These are phyloP conservation scores for Claviceps sp. DNA, from an alignment of 2,329 filamentous ascomycete species.

Conservation along the genomic window DNA sequence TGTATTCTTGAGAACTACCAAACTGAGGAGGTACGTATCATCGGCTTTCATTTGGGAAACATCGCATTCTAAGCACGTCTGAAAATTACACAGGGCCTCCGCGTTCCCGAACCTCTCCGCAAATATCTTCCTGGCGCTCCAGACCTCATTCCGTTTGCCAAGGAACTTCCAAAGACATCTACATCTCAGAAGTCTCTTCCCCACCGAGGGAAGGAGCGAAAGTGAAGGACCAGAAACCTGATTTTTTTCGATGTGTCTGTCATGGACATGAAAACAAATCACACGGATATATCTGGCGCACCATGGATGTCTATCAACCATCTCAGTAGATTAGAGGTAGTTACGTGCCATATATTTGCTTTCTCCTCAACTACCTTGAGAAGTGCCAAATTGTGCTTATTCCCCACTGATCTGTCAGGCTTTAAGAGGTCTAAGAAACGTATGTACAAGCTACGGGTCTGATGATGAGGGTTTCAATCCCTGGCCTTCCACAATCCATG, in stretches of 20 bases:
- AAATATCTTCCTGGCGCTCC: conserved; percentile 85
- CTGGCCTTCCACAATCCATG: too few relatives aligned
- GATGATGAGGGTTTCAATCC: too few relatives aligned
- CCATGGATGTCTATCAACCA: too few relatives aligned
- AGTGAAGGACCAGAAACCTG: conserved; percentile 5
- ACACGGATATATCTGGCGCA: neutral
- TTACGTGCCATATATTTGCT: too few relatives aligned
- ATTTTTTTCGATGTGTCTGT: neutral
- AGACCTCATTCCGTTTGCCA: conserved; percentile 78
- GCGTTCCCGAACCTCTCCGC: conserved; percentile 68
- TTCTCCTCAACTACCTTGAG: too few relatives aligned
- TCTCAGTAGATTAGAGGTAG: too few relatives aligned
- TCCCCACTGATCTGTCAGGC: too few relatives aligned
- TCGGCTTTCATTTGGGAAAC: neutral
- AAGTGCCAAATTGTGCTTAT: too few relatives aligned
- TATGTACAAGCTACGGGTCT: too few relatives aligned
- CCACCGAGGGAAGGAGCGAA: conserved; percentile 19
- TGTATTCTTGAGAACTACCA: conserved; percentile 97
- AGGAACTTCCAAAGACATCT: conserved; percentile 66
- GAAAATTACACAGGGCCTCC: conserved; percentile 43
- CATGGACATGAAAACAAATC: neutral
- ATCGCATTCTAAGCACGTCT: neutral
- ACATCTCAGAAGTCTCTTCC: conserved; percentile 18
- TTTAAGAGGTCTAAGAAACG: too few relatives aligned
- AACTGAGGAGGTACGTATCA: conserved; percentile 53